These are phyloP conservation scores for Sporothrix schenckii DNA, from an alignment of 2,329 filamentous ascomycete species.

Conservation along the genomic window DNA sequence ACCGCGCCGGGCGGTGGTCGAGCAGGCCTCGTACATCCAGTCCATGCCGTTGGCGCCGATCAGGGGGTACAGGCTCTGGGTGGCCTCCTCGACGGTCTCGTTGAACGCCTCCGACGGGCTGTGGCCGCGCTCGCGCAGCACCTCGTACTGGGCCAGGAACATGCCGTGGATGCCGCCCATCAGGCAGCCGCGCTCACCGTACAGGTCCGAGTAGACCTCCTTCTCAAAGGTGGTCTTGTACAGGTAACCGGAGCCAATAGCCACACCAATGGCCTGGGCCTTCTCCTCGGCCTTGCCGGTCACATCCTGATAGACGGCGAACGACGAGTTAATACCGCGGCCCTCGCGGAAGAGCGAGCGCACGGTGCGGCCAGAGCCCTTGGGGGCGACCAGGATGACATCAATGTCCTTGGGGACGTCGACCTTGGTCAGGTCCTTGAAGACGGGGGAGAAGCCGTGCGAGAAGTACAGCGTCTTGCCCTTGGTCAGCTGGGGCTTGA, in stretches of 20 bases:
- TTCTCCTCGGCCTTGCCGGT: conserved; percentile 98
- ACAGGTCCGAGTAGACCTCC: conserved; percentile 99
- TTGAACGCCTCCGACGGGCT: conserved; percentile 98
- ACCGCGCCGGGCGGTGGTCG: conserved; percentile 95
- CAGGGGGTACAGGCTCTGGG: conserved; percentile 94
- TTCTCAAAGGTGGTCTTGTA: conserved; percentile 99
- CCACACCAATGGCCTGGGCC: conserved; percentile 93
- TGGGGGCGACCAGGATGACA: conserved; percentile 98
- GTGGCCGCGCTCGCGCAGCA: conserved; percentile 98
- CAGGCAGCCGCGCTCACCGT: conserved; percentile 99
- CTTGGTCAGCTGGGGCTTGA: conserved; percentile 98
- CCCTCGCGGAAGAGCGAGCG: conserved; percentile 98
- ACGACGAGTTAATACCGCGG: conserved; percentile 98
- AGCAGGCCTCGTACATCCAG: conserved; percentile 99
- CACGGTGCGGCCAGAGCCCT: conserved; percentile 98
- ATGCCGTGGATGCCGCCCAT: conserved; percentile 99
- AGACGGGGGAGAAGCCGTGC: conserved; percentile 99
- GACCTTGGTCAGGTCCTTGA: conserved; percentile 99
- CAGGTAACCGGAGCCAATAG: conserved; percentile 95
- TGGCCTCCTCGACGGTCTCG: conserved; percentile 99
- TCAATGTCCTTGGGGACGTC: conserved; percentile 94
- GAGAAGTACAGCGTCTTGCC: conserved; percentile 99
- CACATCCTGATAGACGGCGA: conserved; percentile 98
- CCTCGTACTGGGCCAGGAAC: conserved; percentile 99
- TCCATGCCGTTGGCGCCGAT: conserved; percentile 99